phyloP scores from a whole-genome alignment of 2,329 filamentous ascomycete species.

The Grosmannia penicillata region DNA sequence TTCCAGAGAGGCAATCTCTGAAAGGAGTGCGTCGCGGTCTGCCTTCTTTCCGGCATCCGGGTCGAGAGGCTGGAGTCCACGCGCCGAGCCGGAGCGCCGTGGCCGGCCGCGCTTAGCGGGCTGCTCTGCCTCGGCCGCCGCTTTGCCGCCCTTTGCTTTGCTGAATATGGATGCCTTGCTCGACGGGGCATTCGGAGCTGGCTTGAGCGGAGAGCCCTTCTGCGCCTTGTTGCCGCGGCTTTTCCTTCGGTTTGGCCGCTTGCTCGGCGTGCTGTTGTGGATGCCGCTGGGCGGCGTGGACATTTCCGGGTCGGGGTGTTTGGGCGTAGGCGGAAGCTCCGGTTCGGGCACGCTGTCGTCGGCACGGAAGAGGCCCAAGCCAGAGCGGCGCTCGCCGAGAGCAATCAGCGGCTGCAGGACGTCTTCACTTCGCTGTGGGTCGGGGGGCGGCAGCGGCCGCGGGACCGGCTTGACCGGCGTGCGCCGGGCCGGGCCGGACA shows the following conservation, averaged over 20 bases:
- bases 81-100: slow-evolving; percentile 16
- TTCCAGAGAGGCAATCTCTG: slow-evolving; percentile 40
- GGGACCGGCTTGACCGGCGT: slow-evolving; percentile 27
- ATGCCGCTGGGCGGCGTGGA: slow-evolving; percentile 43
- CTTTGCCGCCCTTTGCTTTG: background rate
- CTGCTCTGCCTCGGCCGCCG: background rate
- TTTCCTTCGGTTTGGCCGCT: slow-evolving; percentile 27
- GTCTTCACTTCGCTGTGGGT: slow-evolving; percentile 25
- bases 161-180: background rate
- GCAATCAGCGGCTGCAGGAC: slow-evolving; percentile 26
- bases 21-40: slow-evolving; percentile 34
- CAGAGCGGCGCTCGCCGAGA: slow-evolving; percentile 21
- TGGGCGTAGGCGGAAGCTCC: slow-evolving; percentile 45
- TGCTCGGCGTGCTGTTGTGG: slow-evolving; percentile 39
- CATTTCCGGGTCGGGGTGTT: slow-evolving; percentile 35
- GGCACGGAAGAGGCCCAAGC: slow-evolving; percentile 18
- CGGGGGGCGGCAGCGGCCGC: slow-evolving; percentile 31
- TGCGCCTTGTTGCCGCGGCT: slow-evolving; percentile 2
- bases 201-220: slow-evolving; percentile 31
- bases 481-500: slow-evolving; percentile 22
- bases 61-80: slow-evolving; percentile 25
- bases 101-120: background rate
- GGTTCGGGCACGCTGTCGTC: slow-evolving; percentile 32
- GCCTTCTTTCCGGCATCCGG: slow-evolving; percentile 33
- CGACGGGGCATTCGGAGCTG: slow-evolving; percentile 11